These are phyloP conservation scores for Phytophthora vignae DNA, from an alignment of 352 stramenopile genomes.

Conservation along the genomic window DNA sequence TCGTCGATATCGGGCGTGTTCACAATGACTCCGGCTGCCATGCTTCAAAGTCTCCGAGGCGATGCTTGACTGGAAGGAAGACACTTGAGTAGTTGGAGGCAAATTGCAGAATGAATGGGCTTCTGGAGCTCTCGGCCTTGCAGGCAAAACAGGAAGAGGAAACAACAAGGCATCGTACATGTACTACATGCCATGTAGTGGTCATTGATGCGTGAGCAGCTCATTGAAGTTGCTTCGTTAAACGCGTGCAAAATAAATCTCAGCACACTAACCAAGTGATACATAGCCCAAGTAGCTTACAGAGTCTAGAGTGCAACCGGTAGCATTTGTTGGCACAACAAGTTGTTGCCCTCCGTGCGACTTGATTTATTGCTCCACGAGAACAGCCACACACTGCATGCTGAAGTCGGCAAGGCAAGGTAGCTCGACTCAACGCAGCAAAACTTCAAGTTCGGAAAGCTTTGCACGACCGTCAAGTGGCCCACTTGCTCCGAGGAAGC, in stretches of 20 bases:
- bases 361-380: too few species aligned
- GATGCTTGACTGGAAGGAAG: slow-evolving; percentile 9
- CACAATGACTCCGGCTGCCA: slow-evolving; percentile 21
- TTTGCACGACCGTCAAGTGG: too few species aligned
- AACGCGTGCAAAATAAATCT: neutral
- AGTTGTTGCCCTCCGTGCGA: too few species aligned
- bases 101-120: slow-evolving; percentile 30
- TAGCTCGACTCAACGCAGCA: too few species aligned
- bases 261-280: neutral
- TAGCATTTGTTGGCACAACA: too few species aligned
- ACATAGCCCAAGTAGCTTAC: too few species aligned
- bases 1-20: slow-evolving; percentile 28
- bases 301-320: too few species aligned
- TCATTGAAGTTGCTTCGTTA: slow-evolving; percentile 16
- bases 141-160: neutral
- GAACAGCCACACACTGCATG: too few species aligned
- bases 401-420: too few species aligned
- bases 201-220: slow-evolving; percentile 15
- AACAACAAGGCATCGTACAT: neutral
- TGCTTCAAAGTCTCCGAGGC: slow-evolving; percentile 7
- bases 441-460: too few species aligned
- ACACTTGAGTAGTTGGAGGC: slow-evolving; percentile 10
- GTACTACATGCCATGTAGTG: neutral
- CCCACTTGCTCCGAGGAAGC: too few species aligned
- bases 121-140: neutral